Conservation (phyloP, 2,329 filamentous ascomycete species). For the Scleromitrula shiraiana region DNA sequence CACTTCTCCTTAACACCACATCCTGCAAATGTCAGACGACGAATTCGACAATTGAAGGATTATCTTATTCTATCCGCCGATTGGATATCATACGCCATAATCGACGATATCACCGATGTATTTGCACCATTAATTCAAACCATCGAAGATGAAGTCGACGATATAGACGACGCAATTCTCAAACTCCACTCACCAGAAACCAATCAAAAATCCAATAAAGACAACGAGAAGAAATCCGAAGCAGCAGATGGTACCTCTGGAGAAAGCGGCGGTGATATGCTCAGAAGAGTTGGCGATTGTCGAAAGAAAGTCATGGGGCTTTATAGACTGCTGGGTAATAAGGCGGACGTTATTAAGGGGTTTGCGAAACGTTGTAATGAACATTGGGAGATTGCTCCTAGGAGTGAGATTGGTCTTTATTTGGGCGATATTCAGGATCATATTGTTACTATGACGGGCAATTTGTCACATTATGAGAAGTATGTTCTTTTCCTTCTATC, state of each 20-base stretch:
- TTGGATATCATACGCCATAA: slow-evolving; percentile 97
- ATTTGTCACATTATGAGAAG: slow-evolving; percentile 94
- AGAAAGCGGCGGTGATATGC: slow-evolving; percentile 66
- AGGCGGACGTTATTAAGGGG: slow-evolving; percentile 97
- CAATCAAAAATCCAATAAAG: slow-evolving; percentile 36
- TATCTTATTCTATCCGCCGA: slow-evolving; percentile 89
- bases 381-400: slow-evolving; percentile 91
- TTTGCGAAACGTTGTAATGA: slow-evolving; percentile 98
- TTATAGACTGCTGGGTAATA: slow-evolving; percentile 88
- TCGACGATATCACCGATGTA: slow-evolving; percentile 96
- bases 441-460: slow-evolving; percentile 97
- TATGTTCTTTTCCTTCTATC: slow-evolving; percentile 37
- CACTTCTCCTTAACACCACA: slow-evolving; percentile 96
- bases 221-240: slow-evolving; percentile 39
- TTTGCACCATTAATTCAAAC: slow-evolving; percentile 87
- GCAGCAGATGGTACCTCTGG: slow-evolving; percentile 31
- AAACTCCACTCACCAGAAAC: slow-evolving; percentile 58
- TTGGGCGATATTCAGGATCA: slow-evolving; percentile 98
- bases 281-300: slow-evolving; percentile 85
- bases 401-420: slow-evolving; percentile 95
- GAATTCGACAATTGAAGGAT: slow-evolving; percentile 88
- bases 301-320: slow-evolving; percentile 96
- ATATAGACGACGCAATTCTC: slow-evolving; percentile 89
- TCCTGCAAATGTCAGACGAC: slow-evolving; percentile 86
- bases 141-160: slow-evolving; percentile 94